phyloP scores from a whole-genome alignment of 306 rosid genomes.

The Cucurbita maxima region DNA sequence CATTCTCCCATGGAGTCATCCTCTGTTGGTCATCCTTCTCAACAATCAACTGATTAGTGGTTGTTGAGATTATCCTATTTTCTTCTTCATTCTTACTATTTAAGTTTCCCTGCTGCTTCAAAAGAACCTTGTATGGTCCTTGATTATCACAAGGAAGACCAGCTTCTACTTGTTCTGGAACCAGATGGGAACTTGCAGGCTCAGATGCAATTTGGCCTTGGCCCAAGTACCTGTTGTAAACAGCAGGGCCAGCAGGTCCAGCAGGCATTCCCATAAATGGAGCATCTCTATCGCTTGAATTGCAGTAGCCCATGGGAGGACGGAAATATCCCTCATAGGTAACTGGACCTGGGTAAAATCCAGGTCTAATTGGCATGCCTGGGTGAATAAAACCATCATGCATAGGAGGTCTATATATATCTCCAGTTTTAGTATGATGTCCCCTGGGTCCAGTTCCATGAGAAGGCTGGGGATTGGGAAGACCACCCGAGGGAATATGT shows the following conservation, averaged over 20 bases:
- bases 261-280: constrained; percentile 62
- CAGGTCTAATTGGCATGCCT: constrained; percentile 74
- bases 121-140: constrained; percentile 78
- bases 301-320: constrained; percentile 64
- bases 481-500: constrained; percentile 51
- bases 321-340: constrained; percentile 63
- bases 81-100: constrained; percentile 49
- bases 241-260: constrained; percentile 27
- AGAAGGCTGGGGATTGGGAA: constrained; percentile 55
- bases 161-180: constrained; percentile 43
- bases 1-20: constrained; percentile 33
- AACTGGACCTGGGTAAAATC: constrained; percentile 68
- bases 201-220: constrained; percentile 54
- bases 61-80: constrained; percentile 30
- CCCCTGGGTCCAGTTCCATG: constrained; percentile 65
- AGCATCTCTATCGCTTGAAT: constrained; percentile 58
- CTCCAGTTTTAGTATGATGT: constrained; percentile 73
- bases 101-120: constrained; percentile 54
- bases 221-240: constrained; percentile 41
- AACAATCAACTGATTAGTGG: constrained; percentile 14
- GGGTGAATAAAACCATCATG: constrained; percentile 69
- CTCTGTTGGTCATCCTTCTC: constrained; percentile 31
- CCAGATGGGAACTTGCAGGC: constrained; percentile 36
- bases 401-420: constrained; percentile 71
- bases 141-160: constrained; percentile 40